Evolutionary conservation across 257 asterid genomes (phyloP).

Genomic region (Capsicum baccatum): DNA sequence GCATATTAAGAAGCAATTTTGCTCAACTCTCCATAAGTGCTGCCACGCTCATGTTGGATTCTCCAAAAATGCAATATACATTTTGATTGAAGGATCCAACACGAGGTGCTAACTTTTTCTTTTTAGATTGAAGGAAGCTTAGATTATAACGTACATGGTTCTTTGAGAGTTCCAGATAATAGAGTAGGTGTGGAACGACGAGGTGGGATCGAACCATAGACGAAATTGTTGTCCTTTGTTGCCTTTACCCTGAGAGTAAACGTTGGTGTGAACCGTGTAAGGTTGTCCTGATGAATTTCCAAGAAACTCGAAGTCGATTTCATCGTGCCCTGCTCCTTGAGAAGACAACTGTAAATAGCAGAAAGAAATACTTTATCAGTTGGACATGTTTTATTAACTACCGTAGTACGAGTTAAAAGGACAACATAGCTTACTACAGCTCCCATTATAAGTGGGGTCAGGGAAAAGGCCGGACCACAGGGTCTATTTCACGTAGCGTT

Average conservation of each 20-base stretch:
- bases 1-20: too few relatives aligned
- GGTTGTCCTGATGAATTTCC: conserved; percentile 48
- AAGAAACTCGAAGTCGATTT: conserved; percentile 53
- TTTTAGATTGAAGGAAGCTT: too few relatives aligned
- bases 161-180: conserved; percentile 49
- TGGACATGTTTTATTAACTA: neutral
- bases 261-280: conserved; percentile 52
- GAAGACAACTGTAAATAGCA: conserved; percentile 45
- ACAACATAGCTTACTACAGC: too few relatives aligned
- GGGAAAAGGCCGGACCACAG: too few relatives aligned
- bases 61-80: too few relatives aligned
- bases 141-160: conserved; percentile 29
- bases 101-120: too few relatives aligned
- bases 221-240: conserved; percentile 51
- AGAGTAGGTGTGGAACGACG: conserved; percentile 51
- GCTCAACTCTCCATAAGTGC: too few relatives aligned
- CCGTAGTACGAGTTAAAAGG: too few relatives aligned
- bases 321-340: conserved; percentile 47
- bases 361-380: neutral
- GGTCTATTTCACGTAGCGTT: too few relatives aligned
- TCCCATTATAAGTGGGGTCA: too few relatives aligned
- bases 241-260: conserved; percentile 51
- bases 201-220: conserved; percentile 52
- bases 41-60: too few relatives aligned
- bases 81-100: too few relatives aligned